These are phyloP conservation scores for Leccinum barrowsii DNA, from an alignment of 768 basidiomycete species.

Conservation along the genomic window DNA sequence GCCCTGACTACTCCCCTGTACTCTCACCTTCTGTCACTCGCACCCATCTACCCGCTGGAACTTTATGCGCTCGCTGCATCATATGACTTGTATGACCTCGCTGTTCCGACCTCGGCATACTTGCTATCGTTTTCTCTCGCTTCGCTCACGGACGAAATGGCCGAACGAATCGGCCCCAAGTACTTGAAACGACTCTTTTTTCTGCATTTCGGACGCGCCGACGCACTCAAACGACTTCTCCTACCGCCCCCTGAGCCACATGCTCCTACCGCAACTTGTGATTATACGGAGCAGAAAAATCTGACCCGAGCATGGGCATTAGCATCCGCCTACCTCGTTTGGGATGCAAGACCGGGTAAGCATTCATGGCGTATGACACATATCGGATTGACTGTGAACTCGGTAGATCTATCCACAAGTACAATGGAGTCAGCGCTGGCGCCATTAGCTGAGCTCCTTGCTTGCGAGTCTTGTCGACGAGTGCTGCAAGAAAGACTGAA, in stretches of 20 bases:
- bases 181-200: slow-evolving; percentile 83
- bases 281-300: slow-evolving; percentile 75
- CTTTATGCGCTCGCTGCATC: slow-evolving; percentile 69
- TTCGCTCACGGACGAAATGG: slow-evolving; percentile 66
- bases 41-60: slow-evolving; percentile 66
- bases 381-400: slow-evolving; percentile 1
- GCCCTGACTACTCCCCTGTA: slow-evolving; percentile 54
- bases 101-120: slow-evolving; percentile 70
- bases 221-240: slow-evolving; percentile 77
- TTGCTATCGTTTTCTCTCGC: slow-evolving; percentile 69
- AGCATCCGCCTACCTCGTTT: slow-evolving; percentile 77
- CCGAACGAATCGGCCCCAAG: slow-evolving; percentile 63
- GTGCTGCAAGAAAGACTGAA: slow-evolving; percentile 64
- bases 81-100: slow-evolving; percentile 67
- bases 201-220: slow-evolving; percentile 76
- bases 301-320: slow-evolving; percentile 79
- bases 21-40: slow-evolving; percentile 58
- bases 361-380: not conserved
- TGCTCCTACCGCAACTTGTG: slow-evolving; percentile 63
- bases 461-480: slow-evolving; percentile 65
- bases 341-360: slow-evolving; percentile 79
- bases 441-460: slow-evolving; percentile 65
- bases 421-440: slow-evolving; percentile 70
- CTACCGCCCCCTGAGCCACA: slow-evolving; percentile 74
- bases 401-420: slow-evolving; percentile 65